These are phyloP conservation scores for Ulmus americana DNA, from an alignment of 331 rosid species.

Conservation along the genomic window DNA sequence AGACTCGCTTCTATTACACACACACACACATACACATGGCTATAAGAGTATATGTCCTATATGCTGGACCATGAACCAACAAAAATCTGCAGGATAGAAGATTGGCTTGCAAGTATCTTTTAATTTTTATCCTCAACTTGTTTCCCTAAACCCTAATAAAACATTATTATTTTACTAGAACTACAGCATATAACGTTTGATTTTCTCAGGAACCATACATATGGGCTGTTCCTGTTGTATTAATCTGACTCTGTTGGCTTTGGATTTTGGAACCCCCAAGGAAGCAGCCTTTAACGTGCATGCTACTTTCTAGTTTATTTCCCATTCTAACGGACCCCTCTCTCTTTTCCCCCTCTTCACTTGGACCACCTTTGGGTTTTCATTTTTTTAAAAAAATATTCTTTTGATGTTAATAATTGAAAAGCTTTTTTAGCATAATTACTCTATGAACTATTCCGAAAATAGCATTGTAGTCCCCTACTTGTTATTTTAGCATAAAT, in stretches of 20 bases:
- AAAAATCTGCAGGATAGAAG: not conserved
- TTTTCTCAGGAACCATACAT: not conserved
- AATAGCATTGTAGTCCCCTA: too few species aligned
- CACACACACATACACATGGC: not conserved
- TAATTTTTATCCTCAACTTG: not conserved
- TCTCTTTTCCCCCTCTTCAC: not conserved
- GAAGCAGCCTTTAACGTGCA: constrained; percentile 16
- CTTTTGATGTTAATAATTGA: not conserved
- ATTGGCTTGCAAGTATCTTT: not conserved
- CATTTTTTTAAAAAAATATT: not conserved
- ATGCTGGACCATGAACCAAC: not conserved
- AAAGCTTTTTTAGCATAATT: too few species aligned
- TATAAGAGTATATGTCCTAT: not conserved
- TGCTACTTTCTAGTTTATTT: constrained; percentile 19
- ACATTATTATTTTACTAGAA: not conserved
- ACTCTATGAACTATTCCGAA: too few species aligned
- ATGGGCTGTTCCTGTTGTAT: not conserved
- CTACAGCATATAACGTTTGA: not conserved
- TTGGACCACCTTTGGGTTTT: constrained; percentile 26
- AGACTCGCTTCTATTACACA: not conserved
- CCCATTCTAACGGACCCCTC: constrained; percentile 20
- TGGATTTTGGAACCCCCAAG: not conserved
- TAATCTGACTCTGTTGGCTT: not conserved
- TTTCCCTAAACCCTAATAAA: not conserved
- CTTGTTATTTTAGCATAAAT: too few species aligned